These are phyloP conservation scores for Pholiota molesta DNA, from an alignment of 768 basidiomycete genomes.

Conservation along the genomic window DNA sequence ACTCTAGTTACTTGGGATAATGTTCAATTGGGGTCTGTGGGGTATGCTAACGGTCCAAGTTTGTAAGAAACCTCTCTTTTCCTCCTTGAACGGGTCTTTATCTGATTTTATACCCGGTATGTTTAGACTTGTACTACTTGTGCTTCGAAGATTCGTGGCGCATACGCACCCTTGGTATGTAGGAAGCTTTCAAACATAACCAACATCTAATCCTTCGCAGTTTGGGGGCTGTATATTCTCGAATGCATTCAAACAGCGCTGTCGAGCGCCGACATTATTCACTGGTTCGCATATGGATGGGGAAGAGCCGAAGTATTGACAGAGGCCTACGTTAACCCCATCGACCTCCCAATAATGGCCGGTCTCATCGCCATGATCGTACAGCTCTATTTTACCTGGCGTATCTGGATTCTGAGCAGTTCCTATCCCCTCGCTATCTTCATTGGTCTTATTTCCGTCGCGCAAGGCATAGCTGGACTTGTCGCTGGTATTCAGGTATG, in stretches of 20 bases:
- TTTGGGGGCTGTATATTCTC: slow-evolving; percentile 1
- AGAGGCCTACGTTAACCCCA: slow-evolving; percentile 6
- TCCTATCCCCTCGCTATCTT: slow-evolving; percentile 1
- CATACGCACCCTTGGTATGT: background rate
- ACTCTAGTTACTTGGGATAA: slow-evolving; percentile 7
- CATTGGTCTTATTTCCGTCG: slow-evolving; percentile 5
- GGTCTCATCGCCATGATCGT: slow-evolving; percentile 10
- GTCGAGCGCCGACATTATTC: slow-evolving; percentile 9
- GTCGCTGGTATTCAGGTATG: slow-evolving; percentile 6
- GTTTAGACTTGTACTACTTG: slow-evolving; percentile 7
- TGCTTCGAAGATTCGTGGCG: slow-evolving; percentile 4
- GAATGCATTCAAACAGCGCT: slow-evolving; percentile 8
- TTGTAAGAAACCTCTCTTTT: background rate
- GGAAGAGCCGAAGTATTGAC: slow-evolving; percentile 2
- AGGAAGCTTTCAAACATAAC: background rate
- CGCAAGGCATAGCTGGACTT: slow-evolving; percentile 6
- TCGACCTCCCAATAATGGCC: slow-evolving; percentile 9
- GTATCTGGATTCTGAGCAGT: slow-evolving; percentile 8
- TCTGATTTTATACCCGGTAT: background rate
- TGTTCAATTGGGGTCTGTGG: slow-evolving; percentile 11
- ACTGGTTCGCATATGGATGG: slow-evolving; percentile 9
- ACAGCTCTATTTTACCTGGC: slow-evolving; percentile 11
- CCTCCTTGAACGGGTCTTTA: background rate
- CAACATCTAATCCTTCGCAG: background rate
- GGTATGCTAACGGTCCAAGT: slow-evolving; percentile 11